Evolutionary conservation across 2,329 filamentous ascomycete genomes (phyloP).

Genomic region (Neophaeococcomyces mojaviensis): DNA sequence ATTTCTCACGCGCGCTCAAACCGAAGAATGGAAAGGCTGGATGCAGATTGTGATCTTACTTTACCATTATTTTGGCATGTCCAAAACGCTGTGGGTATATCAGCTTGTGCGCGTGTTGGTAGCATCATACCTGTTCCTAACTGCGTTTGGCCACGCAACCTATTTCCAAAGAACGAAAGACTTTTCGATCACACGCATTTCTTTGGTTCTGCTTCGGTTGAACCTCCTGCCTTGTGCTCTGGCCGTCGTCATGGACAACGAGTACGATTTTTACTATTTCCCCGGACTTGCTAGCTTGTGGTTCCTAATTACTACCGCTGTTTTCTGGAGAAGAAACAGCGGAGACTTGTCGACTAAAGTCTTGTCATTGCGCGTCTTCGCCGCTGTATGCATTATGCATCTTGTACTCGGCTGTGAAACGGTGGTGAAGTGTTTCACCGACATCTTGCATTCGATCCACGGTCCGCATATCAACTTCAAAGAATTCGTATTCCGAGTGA

Average conservation of each 20-base stretch:
- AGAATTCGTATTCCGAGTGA: constrained; percentile 46
- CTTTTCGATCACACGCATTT: constrained; percentile 48
- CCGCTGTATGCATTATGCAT: constrained; percentile 36
- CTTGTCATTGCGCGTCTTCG: constrained; percentile 42
- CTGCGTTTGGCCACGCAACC: constrained; percentile 53
- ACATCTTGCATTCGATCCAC: constrained; percentile 23
- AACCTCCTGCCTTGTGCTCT: constrained; percentile 50
- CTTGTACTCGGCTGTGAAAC: constrained; percentile 26
- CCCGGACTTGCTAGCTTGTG: constrained; percentile 54
- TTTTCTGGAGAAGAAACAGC: constrained; percentile 37
- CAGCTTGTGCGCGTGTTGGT: constrained; percentile 48
- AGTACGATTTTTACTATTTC: constrained; percentile 53
- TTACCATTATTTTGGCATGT: constrained; percentile 53
- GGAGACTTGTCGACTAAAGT: constrained; percentile 38
- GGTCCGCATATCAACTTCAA: not conserved
- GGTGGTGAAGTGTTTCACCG: constrained; percentile 37
- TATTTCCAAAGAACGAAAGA: constrained; percentile 52
- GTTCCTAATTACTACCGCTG: constrained; percentile 52
- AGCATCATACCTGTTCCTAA: constrained; percentile 55
- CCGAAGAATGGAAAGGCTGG: constrained; percentile 60
- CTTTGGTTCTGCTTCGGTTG: constrained; percentile 47
- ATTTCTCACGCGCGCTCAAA: constrained; percentile 49
- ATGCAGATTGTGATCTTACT: constrained; percentile 52
- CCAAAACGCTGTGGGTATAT: constrained; percentile 45
- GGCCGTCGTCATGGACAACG: constrained; percentile 49